phyloP scores from a whole-genome alignment of 2,329 filamentous ascomycete species.

The Claviceps maximensis region DNA sequence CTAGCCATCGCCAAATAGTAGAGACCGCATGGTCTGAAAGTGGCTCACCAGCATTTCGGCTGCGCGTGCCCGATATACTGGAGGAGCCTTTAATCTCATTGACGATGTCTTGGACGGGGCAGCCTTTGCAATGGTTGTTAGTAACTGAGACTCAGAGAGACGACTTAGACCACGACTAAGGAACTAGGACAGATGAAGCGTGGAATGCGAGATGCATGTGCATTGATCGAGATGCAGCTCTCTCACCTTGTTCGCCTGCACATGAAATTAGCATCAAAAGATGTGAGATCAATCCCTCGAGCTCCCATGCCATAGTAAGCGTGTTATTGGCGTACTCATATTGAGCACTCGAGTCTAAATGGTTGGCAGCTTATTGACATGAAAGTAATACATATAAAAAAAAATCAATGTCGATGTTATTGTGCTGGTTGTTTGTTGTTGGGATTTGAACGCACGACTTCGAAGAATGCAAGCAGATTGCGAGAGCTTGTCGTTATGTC shows the following conservation, averaged over 20 bases:
- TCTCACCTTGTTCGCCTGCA: conserved; percentile 25
- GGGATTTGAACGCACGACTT: conserved; percentile 11
- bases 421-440: background rate
- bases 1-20: conserved; percentile 25
- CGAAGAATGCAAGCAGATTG: background rate
- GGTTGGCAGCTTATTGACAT: background rate
- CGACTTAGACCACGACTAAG: background rate
- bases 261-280: conserved; percentile 25
- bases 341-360: conserved; percentile 3
- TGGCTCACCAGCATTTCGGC: conserved; percentile 4
- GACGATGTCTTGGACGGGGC: conserved; percentile 18
- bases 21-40: conserved; percentile 16
- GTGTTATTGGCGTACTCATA: conserved; percentile 13
- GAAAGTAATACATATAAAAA: too few species aligned
- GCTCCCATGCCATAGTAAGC: conserved; percentile 23
- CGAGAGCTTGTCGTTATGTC: background rate
- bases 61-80: conserved; percentile 8
- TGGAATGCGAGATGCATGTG: background rate
- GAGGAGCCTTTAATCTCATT: conserved; percentile 18
- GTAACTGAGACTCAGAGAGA: background rate
- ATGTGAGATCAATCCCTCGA: conserved; percentile 24
- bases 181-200: background rate
- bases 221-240: conserved; percentile 1
- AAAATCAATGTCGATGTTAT: background rate
- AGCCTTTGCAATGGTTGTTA: conserved; percentile 13